Percentiles rank a stretch among this genome's conserved stretches.
Conservation (phyloP, 768 basidiomycete species). For the Gymnopilus dilepis region DNA sequence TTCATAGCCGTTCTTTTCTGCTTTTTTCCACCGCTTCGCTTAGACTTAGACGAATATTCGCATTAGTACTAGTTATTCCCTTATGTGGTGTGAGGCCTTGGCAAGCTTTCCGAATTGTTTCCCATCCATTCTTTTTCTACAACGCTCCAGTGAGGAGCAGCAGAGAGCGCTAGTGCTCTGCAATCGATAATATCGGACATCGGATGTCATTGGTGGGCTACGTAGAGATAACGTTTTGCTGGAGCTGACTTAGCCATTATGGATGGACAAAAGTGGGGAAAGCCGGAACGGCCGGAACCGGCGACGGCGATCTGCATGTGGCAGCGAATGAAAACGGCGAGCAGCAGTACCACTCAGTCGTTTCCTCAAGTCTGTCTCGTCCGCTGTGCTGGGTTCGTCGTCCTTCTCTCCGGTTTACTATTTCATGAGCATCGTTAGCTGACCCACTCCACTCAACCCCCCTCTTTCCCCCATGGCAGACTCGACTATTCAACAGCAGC, state of each 20-base stretch:
- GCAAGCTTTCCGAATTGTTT: background rate
- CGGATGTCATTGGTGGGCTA: background rate
- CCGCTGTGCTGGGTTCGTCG: slow-evolving; percentile 46
- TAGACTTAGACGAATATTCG: background rate
- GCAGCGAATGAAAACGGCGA: slow-evolving; percentile 25
- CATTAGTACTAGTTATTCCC: background rate
- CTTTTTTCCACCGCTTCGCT: background rate
- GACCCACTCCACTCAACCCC: slow-evolving; percentile 21
- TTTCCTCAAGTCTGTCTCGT: slow-evolving; percentile 39
- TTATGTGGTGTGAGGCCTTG: background rate
- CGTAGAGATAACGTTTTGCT: background rate
- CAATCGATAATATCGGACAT: background rate
- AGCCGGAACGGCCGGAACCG: slow-evolving; percentile 27
- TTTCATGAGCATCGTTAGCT: slow-evolving; percentile 26
- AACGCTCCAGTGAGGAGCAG: background rate
- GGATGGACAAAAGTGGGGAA: slow-evolving; percentile 9
- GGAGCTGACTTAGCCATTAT: background rate
- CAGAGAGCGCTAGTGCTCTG: background rate
- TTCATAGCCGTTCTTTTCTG: background rate
- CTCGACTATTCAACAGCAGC: slow-evolving; percentile 13
- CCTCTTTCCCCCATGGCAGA: slow-evolving; percentile 34
- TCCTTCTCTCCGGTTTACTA: slow-evolving; percentile 37
- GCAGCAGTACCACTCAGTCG: slow-evolving; percentile 42
- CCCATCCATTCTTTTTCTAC: background rate
- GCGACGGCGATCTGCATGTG: slow-evolving; percentile 21